Conservation (phyloP, 1,284 basidiomycete species). For the Cystobasidium slooffiae region DNA sequence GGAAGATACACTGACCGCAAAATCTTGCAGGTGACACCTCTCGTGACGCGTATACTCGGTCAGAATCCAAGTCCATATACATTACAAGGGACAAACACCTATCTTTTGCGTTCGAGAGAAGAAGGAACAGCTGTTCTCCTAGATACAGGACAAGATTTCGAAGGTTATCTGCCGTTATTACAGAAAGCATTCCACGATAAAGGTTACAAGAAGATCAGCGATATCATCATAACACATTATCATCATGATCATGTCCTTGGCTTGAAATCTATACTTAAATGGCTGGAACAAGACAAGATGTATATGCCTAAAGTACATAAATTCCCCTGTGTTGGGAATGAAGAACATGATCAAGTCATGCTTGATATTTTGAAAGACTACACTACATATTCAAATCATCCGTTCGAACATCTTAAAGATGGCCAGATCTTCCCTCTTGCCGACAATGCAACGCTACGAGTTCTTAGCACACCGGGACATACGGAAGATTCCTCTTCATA, state of each 20-base stretch:
- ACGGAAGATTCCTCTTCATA: constrained; percentile 78
- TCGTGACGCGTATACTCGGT: constrained; percentile 60
- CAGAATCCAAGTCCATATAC: constrained; percentile 89
- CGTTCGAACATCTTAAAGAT: constrained; percentile 51
- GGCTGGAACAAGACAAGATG: constrained; percentile 62
- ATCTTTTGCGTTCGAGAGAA: constrained; percentile 64
- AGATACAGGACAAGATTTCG: constrained; percentile 83
- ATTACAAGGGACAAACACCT: constrained; percentile 93
- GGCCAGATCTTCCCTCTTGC: constrained; percentile 61
- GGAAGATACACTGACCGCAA: too few species aligned
- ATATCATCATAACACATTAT: constrained; percentile 88
- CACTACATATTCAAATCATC: not conserved
- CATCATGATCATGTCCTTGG: constrained; percentile 87
- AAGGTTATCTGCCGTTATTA: constrained; percentile 71
- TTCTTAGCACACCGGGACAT: constrained; percentile 88
- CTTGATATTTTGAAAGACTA: constrained; percentile 27
- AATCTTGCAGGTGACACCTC: constrained; percentile 54
- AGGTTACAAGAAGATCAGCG: constrained; percentile 62
- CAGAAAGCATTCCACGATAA: constrained; percentile 59
- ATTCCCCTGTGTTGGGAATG: constrained; percentile 52
- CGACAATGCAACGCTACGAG: constrained; percentile 52
- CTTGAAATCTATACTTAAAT: constrained; percentile 69
- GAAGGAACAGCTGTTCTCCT: constrained; percentile 68
- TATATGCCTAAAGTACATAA: constrained; percentile 59
- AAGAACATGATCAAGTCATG: constrained; percentile 8